A percentile compares a stretch with the other conserved stretches of the same genome.
These are phyloP conservation scores for Lophium mytilinum DNA, from an alignment of 495 filamentous ascomycete species.

Conservation along the genomic window DNA sequence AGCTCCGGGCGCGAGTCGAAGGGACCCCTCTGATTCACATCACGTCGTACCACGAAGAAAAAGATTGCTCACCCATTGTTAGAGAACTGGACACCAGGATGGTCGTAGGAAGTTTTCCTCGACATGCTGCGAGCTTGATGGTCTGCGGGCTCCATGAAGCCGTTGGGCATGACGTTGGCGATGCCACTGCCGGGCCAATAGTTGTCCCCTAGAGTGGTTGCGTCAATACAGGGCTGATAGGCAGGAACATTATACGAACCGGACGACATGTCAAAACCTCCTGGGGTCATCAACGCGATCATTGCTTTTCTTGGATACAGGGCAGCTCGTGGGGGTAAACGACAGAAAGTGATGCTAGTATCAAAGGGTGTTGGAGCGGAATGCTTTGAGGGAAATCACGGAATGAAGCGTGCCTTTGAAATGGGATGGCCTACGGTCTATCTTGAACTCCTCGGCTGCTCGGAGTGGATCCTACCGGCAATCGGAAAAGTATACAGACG, in stretches of 20 bases:
- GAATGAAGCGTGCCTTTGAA: too few relatives aligned
- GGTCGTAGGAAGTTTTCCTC: constrained; percentile 6
- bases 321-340: not conserved
- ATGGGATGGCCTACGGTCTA: too few relatives aligned
- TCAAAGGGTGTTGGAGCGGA: too few relatives aligned
- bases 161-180: constrained; percentile 1
- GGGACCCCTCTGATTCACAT: not conserved
- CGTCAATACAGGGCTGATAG: not conserved
- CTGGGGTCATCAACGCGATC: constrained; percentile 22
- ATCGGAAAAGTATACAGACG: too few relatives aligned
- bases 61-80: not conserved
- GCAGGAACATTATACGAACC: constrained; percentile 2
- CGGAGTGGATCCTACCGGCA: too few relatives aligned
- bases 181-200: constrained; percentile 16
- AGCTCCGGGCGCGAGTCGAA: not conserved
- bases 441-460: too few relatives aligned
- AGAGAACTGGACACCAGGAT: constrained; percentile 3
- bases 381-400: too few relatives aligned
- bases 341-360: too few relatives aligned
- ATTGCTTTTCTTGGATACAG: constrained; percentile 7
- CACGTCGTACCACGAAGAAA: not conserved
- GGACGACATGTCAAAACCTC: constrained; percentile 9
- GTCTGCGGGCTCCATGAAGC: not conserved
- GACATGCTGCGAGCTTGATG: not conserved
- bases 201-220: constrained; percentile 2